A percentile compares a stretch with the other conserved stretches of the same genome.
Evolutionary conservation across 2,329 filamentous ascomycete species (phyloP).

Genomic region (Diaporthe citrichinensis): DNA sequence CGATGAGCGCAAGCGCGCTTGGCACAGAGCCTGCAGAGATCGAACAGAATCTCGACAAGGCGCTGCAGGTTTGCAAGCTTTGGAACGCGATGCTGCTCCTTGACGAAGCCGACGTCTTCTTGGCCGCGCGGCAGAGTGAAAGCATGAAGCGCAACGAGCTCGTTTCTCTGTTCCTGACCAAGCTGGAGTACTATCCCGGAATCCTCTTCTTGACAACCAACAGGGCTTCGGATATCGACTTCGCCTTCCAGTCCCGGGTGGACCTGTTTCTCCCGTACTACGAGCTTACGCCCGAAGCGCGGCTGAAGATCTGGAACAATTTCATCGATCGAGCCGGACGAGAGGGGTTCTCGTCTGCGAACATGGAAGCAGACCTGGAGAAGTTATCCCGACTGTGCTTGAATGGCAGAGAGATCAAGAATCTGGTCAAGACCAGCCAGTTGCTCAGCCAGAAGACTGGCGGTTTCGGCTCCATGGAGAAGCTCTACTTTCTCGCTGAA

Average conservation of each 20-base stretch:
- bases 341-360: background rate
- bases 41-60: constrained; percentile 51
- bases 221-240: constrained; percentile 52
- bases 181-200: constrained; percentile 54
- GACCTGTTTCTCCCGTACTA: constrained; percentile 51
- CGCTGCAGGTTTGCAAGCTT: constrained; percentile 53
- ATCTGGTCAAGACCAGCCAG: constrained; percentile 13
- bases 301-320: constrained; percentile 53
- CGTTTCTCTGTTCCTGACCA: constrained; percentile 52
- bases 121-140: constrained; percentile 51
- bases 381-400: constrained; percentile 1
- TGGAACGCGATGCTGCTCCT: constrained; percentile 61
- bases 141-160: constrained; percentile 56
- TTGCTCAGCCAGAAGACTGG: constrained; percentile 13
- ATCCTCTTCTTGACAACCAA: constrained; percentile 57
- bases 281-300: constrained; percentile 48
- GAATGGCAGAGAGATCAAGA: constrained; percentile 24
- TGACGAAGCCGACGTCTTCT: constrained; percentile 60
- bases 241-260: constrained; percentile 54
- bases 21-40: constrained; percentile 52
- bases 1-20: constrained; percentile 56
- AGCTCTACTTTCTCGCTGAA: constrained; percentile 3
- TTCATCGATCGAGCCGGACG: constrained; percentile 43
- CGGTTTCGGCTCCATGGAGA: constrained; percentile 15
- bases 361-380: background rate